phyloP scores from a whole-genome alignment of 1,284 basidiomycete species.

The Trametes versicolor region DNA sequence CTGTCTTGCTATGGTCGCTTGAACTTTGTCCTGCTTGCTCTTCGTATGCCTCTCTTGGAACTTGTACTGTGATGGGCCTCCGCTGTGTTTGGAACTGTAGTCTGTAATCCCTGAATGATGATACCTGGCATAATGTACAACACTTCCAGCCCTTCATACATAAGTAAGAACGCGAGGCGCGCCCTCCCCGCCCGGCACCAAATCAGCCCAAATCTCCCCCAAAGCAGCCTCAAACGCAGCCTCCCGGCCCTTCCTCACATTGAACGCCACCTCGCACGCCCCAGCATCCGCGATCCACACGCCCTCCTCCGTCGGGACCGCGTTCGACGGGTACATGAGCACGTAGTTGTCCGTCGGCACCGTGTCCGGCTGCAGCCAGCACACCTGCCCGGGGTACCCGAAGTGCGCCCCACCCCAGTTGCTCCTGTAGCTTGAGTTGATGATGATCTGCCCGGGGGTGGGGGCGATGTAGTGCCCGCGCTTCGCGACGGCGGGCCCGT shows the following conservation, averaged over 20 bases:
- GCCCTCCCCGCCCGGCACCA: not conserved
- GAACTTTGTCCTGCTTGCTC: no score
- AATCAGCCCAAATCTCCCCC: not conserved
- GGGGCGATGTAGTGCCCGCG: constrained; percentile 11
- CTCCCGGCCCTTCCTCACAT: constrained; percentile 13
- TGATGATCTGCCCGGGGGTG: constrained; percentile 12
- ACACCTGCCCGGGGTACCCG: constrained; percentile 12
- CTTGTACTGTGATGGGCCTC: no score
- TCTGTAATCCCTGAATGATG: no score
- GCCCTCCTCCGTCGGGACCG: not conserved
- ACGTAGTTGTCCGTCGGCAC: constrained; percentile 21
- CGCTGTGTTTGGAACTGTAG: no score
- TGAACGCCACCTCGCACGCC: constrained; percentile 15
- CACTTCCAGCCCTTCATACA: not conserved
- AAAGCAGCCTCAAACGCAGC: constrained; percentile 1
- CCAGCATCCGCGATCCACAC: constrained; percentile 9
- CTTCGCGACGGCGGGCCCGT: constrained; percentile 2
- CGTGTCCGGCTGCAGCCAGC: constrained; percentile 16
- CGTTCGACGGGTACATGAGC: constrained; percentile 15
- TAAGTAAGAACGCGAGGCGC: not conserved
- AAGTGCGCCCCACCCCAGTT: constrained; percentile 17
- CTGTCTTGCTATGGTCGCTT: no score
- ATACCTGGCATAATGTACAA: not conserved
- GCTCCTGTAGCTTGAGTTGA: constrained; percentile 19
- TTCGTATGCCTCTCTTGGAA: no score